Conservation (phyloP, 1,284 basidiomycete species). For the Cutaneotrichosporon cutaneum region DNA sequence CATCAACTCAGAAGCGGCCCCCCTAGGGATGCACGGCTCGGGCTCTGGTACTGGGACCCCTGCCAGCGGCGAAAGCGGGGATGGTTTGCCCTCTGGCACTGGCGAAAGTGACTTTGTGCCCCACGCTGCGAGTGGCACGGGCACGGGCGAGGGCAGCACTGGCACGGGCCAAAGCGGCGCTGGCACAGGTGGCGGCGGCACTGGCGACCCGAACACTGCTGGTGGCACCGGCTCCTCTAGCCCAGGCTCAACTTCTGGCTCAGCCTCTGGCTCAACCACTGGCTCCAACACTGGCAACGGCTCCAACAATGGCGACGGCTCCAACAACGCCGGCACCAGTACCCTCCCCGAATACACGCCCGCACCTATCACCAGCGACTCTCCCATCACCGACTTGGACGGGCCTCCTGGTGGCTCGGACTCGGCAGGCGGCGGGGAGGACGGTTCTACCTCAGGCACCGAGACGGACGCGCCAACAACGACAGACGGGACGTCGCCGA, state of each 20-base stretch:
- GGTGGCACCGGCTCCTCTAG: background rate
- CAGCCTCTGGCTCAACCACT: slow-evolving; percentile 15
- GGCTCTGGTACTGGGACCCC: background rate
- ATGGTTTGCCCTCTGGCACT: background rate
- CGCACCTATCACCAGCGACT: background rate
- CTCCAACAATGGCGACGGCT: background rate
- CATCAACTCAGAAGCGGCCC: background rate
- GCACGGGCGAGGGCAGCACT: background rate
- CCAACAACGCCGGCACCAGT: background rate
- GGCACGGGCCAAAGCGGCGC: background rate
- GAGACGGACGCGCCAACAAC: background rate
- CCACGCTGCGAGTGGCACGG: no score
- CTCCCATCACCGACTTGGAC: background rate
- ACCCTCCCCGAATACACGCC: background rate
- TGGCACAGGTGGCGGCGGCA: background rate
- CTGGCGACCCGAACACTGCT: background rate
- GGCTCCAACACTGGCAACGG: background rate
- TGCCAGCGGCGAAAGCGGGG: background rate
- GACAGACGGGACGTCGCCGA: background rate
- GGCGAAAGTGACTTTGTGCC: no score
- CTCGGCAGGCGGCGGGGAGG: background rate
- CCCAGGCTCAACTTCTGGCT: slow-evolving; percentile 2
- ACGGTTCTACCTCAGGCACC: background rate
- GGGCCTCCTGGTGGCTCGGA: background rate
- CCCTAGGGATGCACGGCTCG: background rate